These are phyloP conservation scores for Phytophthora rubi DNA, from an alignment of 352 stramenopile genomes.

Conservation along the genomic window DNA sequence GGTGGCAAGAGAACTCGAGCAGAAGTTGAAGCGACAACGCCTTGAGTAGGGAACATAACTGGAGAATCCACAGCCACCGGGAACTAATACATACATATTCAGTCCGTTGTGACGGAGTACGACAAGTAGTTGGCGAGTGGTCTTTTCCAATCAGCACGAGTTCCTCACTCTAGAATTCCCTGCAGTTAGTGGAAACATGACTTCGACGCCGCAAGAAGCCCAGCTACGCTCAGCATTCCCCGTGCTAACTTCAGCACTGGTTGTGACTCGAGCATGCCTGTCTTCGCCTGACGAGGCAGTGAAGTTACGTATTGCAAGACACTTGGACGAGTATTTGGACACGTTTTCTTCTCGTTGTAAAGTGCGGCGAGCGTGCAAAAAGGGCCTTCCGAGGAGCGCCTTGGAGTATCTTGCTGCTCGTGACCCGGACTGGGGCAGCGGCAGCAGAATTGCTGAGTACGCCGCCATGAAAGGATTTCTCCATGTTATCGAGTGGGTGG, in stretches of 20 bases:
- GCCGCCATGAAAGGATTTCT: slow-evolving; percentile 8
- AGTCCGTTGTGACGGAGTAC: not conserved
- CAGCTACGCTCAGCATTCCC: not conserved
- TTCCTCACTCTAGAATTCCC: slow-evolving; percentile 16
- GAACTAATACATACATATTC: not conserved
- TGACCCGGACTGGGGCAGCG: slow-evolving; percentile 23
- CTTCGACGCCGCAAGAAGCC: not conserved
- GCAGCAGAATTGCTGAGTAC: slow-evolving; percentile 16
- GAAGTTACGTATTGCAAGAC: not conserved
- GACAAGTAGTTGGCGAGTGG: not conserved
- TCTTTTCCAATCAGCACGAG: slow-evolving; percentile 16
- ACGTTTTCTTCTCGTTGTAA: slow-evolving; percentile 17
- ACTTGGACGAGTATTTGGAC: slow-evolving; percentile 15
- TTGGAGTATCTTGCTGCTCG: slow-evolving; percentile 22
- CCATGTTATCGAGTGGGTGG: slow-evolving; percentile 24
- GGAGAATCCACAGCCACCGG: not conserved
- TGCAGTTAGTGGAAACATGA: not conserved
- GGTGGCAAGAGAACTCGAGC: slow-evolving; percentile 17
- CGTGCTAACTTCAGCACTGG: slow-evolving; percentile 12
- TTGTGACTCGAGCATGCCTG: slow-evolving; percentile 24
- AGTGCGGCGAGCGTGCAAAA: slow-evolving; percentile 13
- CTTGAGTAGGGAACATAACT: slow-evolving; percentile 11
- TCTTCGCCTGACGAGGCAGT: not conserved
- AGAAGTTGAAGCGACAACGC: slow-evolving; percentile 28
- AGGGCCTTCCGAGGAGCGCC: slow-evolving; percentile 4